Evolutionary conservation across 1,284 basidiomycete genomes (phyloP).

Genomic region (Boletus coffeatus): DNA sequence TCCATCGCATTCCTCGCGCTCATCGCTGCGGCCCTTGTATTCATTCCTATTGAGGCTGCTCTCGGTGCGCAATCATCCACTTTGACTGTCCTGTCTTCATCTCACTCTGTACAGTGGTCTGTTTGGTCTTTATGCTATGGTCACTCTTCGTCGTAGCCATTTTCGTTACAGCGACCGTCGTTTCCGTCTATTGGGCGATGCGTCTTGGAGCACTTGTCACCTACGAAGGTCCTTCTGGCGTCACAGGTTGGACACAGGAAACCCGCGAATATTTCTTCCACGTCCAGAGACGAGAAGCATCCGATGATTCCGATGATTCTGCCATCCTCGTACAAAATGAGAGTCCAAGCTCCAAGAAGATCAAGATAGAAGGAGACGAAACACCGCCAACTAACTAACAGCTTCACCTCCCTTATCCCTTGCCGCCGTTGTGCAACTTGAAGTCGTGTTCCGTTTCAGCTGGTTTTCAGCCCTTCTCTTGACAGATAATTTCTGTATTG

Average conservation of each 20-base stretch:
- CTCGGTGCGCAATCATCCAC: slow-evolving; percentile 18
- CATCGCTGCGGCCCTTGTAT: slow-evolving; percentile 12
- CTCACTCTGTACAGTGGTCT: slow-evolving; percentile 14
- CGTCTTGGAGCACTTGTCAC: slow-evolving; percentile 31
- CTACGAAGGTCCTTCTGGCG: too few relatives aligned
- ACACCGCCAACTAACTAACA: too few relatives aligned
- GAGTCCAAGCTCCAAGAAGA: too few relatives aligned
- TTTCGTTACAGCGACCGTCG: slow-evolving; percentile 21
- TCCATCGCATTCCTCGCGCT: slow-evolving; percentile 29
- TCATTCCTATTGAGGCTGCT: slow-evolving; percentile 20
- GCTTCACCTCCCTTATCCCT: neutral
- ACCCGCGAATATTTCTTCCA: slow-evolving; percentile 13
- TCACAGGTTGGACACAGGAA: too few relatives aligned
- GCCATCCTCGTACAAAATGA: too few relatives aligned
- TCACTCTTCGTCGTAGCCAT: slow-evolving; percentile 22
- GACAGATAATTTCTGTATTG: neutral
- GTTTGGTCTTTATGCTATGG: slow-evolving; percentile 24
- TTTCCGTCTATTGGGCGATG: slow-evolving; percentile 31
- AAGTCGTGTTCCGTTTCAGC: neutral
- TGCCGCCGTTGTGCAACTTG: neutral
- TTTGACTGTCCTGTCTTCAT: neutral
- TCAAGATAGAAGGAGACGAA: too few relatives aligned
- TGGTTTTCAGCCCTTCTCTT: neutral
- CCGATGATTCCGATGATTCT: too few relatives aligned
- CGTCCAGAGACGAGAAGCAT: too few relatives aligned